Evolutionary conservation across 2,329 filamentous ascomycete genomes (phyloP), one percentile per base, ranked within the genome.

Genomic region (Periconia digitata): DNA sequence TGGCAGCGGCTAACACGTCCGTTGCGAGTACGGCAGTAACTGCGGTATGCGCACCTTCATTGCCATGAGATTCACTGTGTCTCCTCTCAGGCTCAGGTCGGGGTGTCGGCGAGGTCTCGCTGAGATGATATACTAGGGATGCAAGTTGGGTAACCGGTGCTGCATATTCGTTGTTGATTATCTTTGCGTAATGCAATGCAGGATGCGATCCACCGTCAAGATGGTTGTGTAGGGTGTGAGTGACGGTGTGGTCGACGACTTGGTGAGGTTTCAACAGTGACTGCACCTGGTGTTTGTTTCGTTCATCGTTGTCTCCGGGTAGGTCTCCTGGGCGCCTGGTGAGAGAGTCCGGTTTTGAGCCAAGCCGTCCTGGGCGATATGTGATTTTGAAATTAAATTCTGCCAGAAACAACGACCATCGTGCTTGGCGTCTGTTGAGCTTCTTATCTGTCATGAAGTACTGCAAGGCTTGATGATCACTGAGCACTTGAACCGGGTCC

Each of bases 381-480:
- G 6, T 38, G 5, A 38, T 16, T 38, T 38, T 27, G 3, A 53
- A 21, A 17, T 43, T 39, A 16, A 49, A 40, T 22, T 47, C 42
- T 1, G 27, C 23, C 4, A 54, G 38, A 8, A 50, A 38, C 7
- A 41, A 16, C 1, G 43, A n/a, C 60, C 47, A 71, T 50, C 57
- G 21, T 1, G 50, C 54, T 53, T 72, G 53, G 20, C 53, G 35
- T 42, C 44, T 24, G 47, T 59, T 69, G 6, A 70, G 40, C 3
- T 47, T 32, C 43, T 62, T 62, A 5, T 32, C 62, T 2, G 44
- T 61, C 8, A 53, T 65, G 44, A 70, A 70, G 38, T 59, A 59
- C 16, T 60, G 44, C 1, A 72, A 55, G 29, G 58, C 64, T 34
- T 60, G 51, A 49, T 72, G 51, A 49, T 72, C 53, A 2, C 55